Evolutionary conservation across 805 yeast species (phyloP).

Genomic region (Hanseniaspora occidentalis): DNA sequence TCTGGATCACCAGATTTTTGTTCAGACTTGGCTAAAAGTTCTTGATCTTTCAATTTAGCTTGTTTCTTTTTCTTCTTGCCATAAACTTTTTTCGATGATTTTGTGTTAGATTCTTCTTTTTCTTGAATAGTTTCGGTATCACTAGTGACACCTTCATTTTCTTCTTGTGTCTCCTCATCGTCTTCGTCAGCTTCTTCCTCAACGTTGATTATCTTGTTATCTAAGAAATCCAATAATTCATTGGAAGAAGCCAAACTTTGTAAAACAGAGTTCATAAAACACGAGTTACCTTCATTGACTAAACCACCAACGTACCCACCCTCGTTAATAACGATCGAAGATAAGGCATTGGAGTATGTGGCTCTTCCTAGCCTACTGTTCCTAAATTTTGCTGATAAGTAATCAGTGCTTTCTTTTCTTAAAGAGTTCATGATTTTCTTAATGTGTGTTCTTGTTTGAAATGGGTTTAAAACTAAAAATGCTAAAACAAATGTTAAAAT

Average conservation of each 20-base stretch:
- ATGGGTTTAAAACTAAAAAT: conserved; percentile 1
- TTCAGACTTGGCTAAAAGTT: conserved; percentile 5
- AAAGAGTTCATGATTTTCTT: conserved; percentile 4
- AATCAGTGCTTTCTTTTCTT: conserved; percentile 5
- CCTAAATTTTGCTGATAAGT: conserved; percentile 7
- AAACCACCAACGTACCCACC: conserved; percentile 81
- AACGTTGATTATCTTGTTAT: conserved; percentile 24
- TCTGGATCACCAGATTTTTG: conserved; percentile 12
- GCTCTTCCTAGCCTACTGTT: conserved; percentile 5
- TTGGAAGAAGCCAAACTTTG: conserved; percentile 72
- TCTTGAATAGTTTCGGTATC: background rate
- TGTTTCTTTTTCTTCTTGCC: conserved; percentile 13
- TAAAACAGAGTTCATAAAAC: conserved; percentile 86
- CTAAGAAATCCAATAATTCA: conserved; percentile 43
- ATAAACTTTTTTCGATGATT: conserved; percentile 8
- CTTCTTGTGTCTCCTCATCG: conserved; percentile 9
- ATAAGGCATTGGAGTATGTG: conserved; percentile 6
- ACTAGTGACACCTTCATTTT: conserved; percentile 5
- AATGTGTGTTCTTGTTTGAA: conserved; percentile 4
- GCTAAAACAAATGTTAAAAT: background rate
- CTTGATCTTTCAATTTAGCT: conserved; percentile 4
- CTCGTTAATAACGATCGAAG: conserved; percentile 30
- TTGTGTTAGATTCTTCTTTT: background rate
- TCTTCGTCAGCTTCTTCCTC: conserved; percentile 6
- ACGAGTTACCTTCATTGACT: conserved; percentile 83